These are phyloP conservation scores for Ogataea pilisensis DNA, from an alignment of 805 yeast species.

Conservation along the genomic window DNA sequence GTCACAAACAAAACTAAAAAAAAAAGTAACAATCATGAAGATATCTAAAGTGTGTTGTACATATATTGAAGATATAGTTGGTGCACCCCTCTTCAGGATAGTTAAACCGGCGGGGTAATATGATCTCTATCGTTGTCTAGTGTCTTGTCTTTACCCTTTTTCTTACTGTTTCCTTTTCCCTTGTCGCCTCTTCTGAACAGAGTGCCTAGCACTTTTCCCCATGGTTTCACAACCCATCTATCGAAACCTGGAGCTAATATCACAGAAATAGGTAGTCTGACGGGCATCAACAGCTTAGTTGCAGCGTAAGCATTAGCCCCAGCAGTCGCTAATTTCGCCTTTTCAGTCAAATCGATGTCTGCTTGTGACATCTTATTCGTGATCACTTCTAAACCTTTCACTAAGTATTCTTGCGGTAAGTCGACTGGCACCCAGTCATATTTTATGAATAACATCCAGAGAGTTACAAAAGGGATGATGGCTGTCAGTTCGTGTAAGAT, in stretches of 20 bases:
- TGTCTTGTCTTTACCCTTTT: too few relatives aligned
- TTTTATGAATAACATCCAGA: constrained; percentile 49
- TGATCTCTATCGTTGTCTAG: too few relatives aligned
- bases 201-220: constrained; percentile 20
- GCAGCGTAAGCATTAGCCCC: constrained; percentile 36
- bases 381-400: constrained; percentile 43
- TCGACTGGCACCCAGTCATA: constrained; percentile 40
- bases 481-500: constrained; percentile 52
- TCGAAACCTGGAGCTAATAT: constrained; percentile 34
- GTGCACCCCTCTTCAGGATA: too few relatives aligned
- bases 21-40: too few relatives aligned
- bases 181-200: constrained; percentile 13
- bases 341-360: constrained; percentile 24
- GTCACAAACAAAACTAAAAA: too few relatives aligned
- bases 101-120: too few relatives aligned
- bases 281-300: constrained; percentile 28
- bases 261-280: constrained; percentile 28
- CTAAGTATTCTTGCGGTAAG: constrained; percentile 45
- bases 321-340: constrained; percentile 27
- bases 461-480: constrained; percentile 45
- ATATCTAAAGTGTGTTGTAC: too few relatives aligned
- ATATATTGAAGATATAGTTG: too few relatives aligned
- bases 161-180: too few relatives aligned
- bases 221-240: constrained; percentile 29
- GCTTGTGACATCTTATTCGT: constrained; percentile 33